A percentile compares a stretch with the other conserved stretches of the same genome.
Evolutionary conservation across 257 asterid species (phyloP).

Genomic region (Sherardia arvensis): DNA sequence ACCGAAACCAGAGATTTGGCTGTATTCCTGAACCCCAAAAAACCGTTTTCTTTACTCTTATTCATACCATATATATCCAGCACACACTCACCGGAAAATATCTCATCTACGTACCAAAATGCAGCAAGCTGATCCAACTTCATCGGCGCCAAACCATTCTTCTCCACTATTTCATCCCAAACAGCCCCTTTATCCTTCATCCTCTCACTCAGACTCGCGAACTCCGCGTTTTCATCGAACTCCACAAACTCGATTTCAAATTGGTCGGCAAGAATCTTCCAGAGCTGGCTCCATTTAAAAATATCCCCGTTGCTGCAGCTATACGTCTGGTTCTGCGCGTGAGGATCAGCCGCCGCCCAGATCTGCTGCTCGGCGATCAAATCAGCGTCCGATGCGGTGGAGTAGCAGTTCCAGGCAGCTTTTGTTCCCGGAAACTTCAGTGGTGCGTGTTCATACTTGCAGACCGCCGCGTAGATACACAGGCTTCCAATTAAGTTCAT

Average conservation of each 20-base stretch:
- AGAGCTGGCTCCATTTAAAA: slow-evolving; percentile 21
- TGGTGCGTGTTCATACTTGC: slow-evolving; percentile 15
- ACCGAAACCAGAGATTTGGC: slow-evolving; percentile 16
- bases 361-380: too few relatives aligned
- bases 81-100: slow-evolving; percentile 10
- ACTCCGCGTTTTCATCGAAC: slow-evolving; percentile 12
- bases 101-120: slow-evolving; percentile 20
- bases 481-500: slow-evolving; percentile 17
- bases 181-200: slow-evolving; percentile 18
- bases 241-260: slow-evolving; percentile 10
- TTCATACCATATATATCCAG: slow-evolving; percentile 26
- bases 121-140: slow-evolving; percentile 17
- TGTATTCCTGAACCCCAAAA: slow-evolving; percentile 25
- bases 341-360: too few relatives aligned
- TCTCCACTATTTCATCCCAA: slow-evolving; percentile 22
- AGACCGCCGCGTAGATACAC: slow-evolving; percentile 13
- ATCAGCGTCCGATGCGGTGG: slow-evolving; percentile 19
- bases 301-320: slow-evolving; percentile 20
- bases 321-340: too few relatives aligned
- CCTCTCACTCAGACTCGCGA: slow-evolving; percentile 10
- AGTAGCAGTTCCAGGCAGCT: slow-evolving; percentile 19
- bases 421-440: slow-evolving; percentile 18
- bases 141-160: slow-evolving; percentile 9
- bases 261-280: slow-evolving; percentile 17
- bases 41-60: slow-evolving; percentile 28